These are phyloP conservation scores for Penicillium antarcticum DNA, from an alignment of 495 filamentous ascomycete genomes.

Conservation along the genomic window DNA sequence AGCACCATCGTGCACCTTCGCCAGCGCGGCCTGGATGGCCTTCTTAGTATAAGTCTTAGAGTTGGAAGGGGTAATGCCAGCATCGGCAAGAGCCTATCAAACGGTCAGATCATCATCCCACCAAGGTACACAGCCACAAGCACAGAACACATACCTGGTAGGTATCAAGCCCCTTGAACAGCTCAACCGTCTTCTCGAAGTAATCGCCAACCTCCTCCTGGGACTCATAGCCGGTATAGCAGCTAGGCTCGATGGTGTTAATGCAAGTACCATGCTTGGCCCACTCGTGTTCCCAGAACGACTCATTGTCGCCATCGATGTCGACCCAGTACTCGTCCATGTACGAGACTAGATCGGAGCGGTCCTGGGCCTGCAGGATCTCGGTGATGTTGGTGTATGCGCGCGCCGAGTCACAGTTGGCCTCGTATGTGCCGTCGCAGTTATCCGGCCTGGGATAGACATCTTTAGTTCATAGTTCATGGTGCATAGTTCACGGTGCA, in stretches of 20 bases:
- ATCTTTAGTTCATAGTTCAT: not conserved
- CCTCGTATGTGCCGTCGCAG: conserved; percentile 72
- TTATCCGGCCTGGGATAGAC: conserved; percentile 59
- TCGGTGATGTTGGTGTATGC: conserved; percentile 63
- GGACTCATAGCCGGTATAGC: conserved; percentile 63
- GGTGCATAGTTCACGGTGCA: not conserved
- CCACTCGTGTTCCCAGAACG: conserved; percentile 81
- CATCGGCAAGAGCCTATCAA: conserved; percentile 51
- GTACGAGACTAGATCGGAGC: conserved; percentile 56
- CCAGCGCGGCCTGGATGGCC: conserved; percentile 61
- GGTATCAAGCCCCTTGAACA: conserved; percentile 61
- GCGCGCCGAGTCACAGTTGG: conserved; percentile 62
- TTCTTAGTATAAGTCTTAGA: conserved; percentile 57
- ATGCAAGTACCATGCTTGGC: conserved; percentile 69
- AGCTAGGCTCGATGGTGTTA: conserved; percentile 62
- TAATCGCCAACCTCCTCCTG: conserved; percentile 59
- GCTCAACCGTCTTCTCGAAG: conserved; percentile 52
- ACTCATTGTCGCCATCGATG: conserved; percentile 55
- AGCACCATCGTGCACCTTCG: conserved; percentile 51
- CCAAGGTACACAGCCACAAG: not conserved
- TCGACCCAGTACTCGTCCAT: conserved; percentile 74
- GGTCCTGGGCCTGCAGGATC: conserved; percentile 56
- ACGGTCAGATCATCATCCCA: not conserved
- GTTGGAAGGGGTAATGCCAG: conserved; percentile 60
- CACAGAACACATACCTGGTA: conserved; percentile 44